Percentiles rank a stretch among this genome's conserved stretches.
Evolutionary conservation across 768 basidiomycete genomes (phyloP).

Genomic region (Rickenella mellea): DNA sequence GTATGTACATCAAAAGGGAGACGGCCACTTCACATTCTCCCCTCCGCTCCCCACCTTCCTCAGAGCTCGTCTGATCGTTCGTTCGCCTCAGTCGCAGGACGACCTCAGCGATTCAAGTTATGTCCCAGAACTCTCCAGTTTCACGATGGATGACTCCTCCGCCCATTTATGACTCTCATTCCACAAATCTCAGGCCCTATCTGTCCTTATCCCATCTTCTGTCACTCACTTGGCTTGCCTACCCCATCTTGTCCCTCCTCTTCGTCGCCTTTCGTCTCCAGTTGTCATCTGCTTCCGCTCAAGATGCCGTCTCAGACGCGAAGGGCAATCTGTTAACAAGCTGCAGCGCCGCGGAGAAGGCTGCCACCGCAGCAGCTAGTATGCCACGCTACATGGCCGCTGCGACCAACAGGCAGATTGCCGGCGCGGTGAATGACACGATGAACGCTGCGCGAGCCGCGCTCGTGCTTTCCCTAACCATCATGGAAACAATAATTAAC

Average conservation of each 20-base stretch:
- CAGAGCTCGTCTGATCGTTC: not conserved
- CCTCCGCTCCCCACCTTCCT: not conserved
- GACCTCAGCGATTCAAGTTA: not conserved
- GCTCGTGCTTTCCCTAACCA: slow-evolving; percentile 65
- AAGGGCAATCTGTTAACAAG: slow-evolving; percentile 73
- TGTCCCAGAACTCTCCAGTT: not conserved
- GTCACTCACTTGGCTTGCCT: slow-evolving; percentile 85
- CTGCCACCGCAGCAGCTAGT: slow-evolving; percentile 73
- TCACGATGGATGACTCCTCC: slow-evolving; percentile 30
- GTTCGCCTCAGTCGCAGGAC: not conserved
- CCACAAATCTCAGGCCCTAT: slow-evolving; percentile 59
- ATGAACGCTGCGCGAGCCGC: slow-evolving; percentile 69
- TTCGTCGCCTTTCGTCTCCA: slow-evolving; percentile 82
- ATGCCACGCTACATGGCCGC: slow-evolving; percentile 85
- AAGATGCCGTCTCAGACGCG: slow-evolving; percentile 56
- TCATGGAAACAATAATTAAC: slow-evolving; percentile 82
- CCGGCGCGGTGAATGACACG: slow-evolving; percentile 68
- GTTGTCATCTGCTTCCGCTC: slow-evolving; percentile 59
- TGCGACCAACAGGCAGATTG: slow-evolving; percentile 73
- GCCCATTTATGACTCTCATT: slow-evolving; percentile 43
- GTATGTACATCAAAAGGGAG: not conserved
- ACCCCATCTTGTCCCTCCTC: slow-evolving; percentile 80
- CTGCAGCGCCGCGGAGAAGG: slow-evolving; percentile 77
- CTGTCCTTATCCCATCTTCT: slow-evolving; percentile 76
- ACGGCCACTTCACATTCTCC: not conserved